Base-by-base conservation (phyloP, 2,329 filamentous ascomycete species). In the Sporothrix mexicana region DNA sequence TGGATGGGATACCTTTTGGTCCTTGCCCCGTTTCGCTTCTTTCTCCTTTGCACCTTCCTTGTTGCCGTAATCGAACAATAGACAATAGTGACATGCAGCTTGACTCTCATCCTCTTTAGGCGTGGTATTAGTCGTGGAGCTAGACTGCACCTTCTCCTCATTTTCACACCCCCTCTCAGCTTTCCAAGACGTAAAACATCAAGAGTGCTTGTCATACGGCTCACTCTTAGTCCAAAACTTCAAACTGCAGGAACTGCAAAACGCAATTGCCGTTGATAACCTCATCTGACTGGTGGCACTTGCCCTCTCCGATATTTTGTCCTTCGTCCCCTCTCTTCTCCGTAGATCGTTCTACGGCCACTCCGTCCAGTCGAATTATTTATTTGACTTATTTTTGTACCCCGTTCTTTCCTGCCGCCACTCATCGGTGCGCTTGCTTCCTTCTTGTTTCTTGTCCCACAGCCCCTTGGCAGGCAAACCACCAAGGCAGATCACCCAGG, bases 241-340 rank as follows among this genome's bases (percentile, higher is more conserved):
- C 59, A 41, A 7, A 15, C 47, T 55, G 30, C 30, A 36, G 30
- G 30, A 36, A 36, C 30, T 30, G 30, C 30, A 30, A 30, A 5
- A 8, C 66, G 12, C 49, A 36, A 12, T 69, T 55, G 45, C 66
- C 61, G 61, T 20, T n/a, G 8, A 69, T 53, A 25, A n/a, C 30
- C 67, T 70, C 10, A 45, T 70, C 53, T 43, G 55, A 62, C 55
- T 61, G 53, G 55, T 71, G 69, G 55, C 57, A 53, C 69, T 62
- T 53, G 7, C 36, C 69, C 17, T 43, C 69, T 25, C 57, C n/a
- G 43, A 13, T 20, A 10, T 43, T 20, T 55, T 12, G 23, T 6
- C 43, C 30, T 5, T 36, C 30, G 2, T 36, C 30, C 30, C 57
- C 45, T 49, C 23, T 36, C 23, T 36, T 9, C 69, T 71, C 30